These are phyloP conservation scores for Rubia occidens DNA, from an alignment of 305 asterid genomes.

Conservation along the genomic window DNA sequence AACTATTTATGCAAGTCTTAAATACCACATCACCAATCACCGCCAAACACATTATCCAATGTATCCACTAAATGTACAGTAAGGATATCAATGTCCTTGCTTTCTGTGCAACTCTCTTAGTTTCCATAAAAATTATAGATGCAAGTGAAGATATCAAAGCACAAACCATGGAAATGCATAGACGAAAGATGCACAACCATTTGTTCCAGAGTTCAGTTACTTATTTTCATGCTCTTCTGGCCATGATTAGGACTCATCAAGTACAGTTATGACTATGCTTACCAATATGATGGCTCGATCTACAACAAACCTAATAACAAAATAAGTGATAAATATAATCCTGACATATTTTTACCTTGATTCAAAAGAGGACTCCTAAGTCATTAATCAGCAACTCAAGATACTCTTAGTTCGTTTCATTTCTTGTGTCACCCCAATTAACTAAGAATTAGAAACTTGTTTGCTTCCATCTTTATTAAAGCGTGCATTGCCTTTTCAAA, in stretches of 20 bases:
- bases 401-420: neutral
- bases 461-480: neutral
- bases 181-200: neutral
- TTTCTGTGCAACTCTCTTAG: neutral
- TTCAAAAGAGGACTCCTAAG: neutral
- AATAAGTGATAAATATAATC: neutral
- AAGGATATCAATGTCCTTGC: neutral
- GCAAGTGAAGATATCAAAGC: neutral
- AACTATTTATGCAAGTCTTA: neutral
- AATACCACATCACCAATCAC: neutral
- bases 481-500: neutral
- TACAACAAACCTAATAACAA: neutral
- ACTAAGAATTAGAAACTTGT: neutral
- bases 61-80: neutral
- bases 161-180: neutral
- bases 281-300: neutral
- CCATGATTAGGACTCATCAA: neutral
- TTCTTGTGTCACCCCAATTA: neutral
- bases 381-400: constrained; percentile 3
- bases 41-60: neutral
- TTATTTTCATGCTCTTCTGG: neutral
- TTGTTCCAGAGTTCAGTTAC: neutral
- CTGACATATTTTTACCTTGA: neutral
- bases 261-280: neutral
- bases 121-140: neutral